Evolutionary conservation across 371 early-diverging fungal genomes (phyloP).

Genomic region (Actinomortierella wolfii): DNA sequence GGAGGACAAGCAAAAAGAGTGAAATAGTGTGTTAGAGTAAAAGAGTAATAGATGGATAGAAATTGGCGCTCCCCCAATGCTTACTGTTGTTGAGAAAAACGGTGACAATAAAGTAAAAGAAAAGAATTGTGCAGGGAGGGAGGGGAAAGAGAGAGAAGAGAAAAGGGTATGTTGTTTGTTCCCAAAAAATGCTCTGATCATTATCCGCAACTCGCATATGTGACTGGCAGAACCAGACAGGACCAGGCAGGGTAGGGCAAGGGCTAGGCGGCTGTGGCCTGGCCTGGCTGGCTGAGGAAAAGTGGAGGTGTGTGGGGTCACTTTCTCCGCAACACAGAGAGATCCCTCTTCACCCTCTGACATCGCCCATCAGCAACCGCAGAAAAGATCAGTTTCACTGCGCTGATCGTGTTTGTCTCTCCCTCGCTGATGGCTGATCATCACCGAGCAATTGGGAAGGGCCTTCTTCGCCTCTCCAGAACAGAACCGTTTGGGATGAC

Average conservation of each 20-base stretch:
- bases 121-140: neutral
- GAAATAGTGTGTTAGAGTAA: neutral
- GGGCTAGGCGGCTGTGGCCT: too few species aligned
- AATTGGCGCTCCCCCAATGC: too few species aligned
- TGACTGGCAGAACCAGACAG: neutral
- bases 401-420: too few species aligned
- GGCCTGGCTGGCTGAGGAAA: neutral
- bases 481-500: too few species aligned
- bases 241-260: neutral
- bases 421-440: too few species aligned
- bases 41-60: neutral
- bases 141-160: neutral
- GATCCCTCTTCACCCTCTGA: too few species aligned
- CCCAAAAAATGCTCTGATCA: neutral
- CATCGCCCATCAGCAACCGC: too few species aligned
- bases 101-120: neutral
- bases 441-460: too few species aligned
- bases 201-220: too few species aligned
- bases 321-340: neutral
- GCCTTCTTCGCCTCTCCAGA: too few species aligned
- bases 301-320: neutral
- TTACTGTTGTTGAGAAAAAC: too few species aligned
- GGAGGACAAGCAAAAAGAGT: neutral
- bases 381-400: too few species aligned
- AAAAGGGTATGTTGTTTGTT: neutral